Base-by-base conservation (phyloP, 306 rosid genomes). In the Citrullus colocynthis region DNA sequence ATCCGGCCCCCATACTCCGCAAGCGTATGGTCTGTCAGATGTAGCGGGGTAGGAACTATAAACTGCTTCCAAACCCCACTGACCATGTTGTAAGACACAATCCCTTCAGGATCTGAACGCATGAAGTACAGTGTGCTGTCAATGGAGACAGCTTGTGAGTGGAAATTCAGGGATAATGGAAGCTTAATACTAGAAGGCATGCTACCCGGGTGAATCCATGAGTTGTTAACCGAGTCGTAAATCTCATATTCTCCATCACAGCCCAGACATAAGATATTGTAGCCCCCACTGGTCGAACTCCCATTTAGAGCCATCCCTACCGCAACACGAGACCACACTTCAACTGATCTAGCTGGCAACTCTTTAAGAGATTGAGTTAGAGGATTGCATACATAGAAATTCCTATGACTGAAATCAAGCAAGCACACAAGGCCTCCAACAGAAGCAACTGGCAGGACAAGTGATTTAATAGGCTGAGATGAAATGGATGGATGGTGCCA, bases 381-480 rank as follows among this genome's bases (percentile, higher is more conserved):
- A 14, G 99, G 99, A 78, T 95, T 95, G 86, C 97, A 95, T 32
- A 95, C 89, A 77, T 81, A 92, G 85, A 92, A 89, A 82, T 91
- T 88, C 81, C 86, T 85, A 78, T 87, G 90, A 70, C 89, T 84
- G 58, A 86, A 78, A 82, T 89, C 98, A 72, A 86, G 89, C 78
- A 91, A 87, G 84, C 98, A 96, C 36, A 96, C 93, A 51, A 96
- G 87, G 32, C 99, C 98, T 59, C 99, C 99, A 5, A 96, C 97
- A 76, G 98, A 96, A 75, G 99, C 98, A 82, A 88, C 92, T 16
- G 98, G 99, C 60, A 86, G 74, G 78, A 88, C 80, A 41, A 89
- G 87, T 81, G 81, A 58, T 74, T 88, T 82, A 11, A 85, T 45
- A 44, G 89, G 98, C 76, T 86, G 84, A 55, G 89, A 81, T 77